phyloP scores from a whole-genome alignment of 495 filamentous ascomycete genomes.

The Friedmanniomyces endolithicus region DNA sequence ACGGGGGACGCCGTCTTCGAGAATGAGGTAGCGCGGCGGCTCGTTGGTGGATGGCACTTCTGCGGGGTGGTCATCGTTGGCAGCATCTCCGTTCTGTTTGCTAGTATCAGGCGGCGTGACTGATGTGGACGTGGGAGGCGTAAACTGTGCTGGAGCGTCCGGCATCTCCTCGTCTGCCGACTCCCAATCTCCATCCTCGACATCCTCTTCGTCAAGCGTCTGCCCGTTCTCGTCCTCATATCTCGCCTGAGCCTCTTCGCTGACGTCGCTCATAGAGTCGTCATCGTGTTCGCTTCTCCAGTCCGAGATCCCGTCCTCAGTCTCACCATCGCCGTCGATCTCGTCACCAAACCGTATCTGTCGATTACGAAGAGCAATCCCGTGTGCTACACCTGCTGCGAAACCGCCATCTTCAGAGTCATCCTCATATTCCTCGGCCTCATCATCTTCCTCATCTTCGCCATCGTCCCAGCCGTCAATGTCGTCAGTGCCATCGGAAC shows the following conservation, averaged over 20 bases:
- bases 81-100: background rate
- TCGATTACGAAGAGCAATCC: slow-evolving; percentile 6
- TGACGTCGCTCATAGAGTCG: slow-evolving; percentile 28
- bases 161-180: slow-evolving; percentile 27
- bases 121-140: slow-evolving; percentile 10
- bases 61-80: background rate
- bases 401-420: slow-evolving; percentile 2
- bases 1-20: slow-evolving; percentile 35
- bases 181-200: slow-evolving; percentile 25
- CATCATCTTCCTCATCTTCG: background rate
- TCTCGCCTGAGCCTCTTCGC: slow-evolving; percentile 9
- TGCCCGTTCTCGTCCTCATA: slow-evolving; percentile 24
- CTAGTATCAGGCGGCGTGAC: background rate
- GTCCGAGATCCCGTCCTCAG: too few species aligned
- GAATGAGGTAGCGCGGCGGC: slow-evolving; percentile 28
- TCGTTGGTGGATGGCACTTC: background rate
- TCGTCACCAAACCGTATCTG: slow-evolving; percentile 15
- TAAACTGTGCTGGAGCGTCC: slow-evolving; percentile 1
- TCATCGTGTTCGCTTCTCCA: background rate
- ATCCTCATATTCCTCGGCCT: slow-evolving; percentile 32
- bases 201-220: slow-evolving; percentile 16
- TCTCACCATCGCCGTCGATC: slow-evolving; percentile 15
- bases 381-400: background rate
- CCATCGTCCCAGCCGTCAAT: slow-evolving; percentile 11
- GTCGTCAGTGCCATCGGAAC: slow-evolving; percentile 15